phyloP scores from a whole-genome alignment of 306 rosid species.

The Pterocarpus santalinus region DNA sequence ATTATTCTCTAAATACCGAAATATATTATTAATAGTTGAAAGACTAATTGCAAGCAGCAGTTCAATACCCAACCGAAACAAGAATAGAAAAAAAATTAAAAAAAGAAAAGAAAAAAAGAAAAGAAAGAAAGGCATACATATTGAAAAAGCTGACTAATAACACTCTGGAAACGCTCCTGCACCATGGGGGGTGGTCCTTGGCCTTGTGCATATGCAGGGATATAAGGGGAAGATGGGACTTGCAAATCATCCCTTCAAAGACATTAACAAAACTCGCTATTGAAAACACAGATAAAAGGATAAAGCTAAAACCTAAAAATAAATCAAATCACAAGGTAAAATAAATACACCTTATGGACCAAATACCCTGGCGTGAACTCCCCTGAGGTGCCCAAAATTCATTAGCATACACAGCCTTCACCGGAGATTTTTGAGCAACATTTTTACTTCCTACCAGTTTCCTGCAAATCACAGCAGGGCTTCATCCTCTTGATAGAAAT shows the following conservation, averaged over 20 bases:
- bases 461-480: constrained; percentile 57
- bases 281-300: background rate
- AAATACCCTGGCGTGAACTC: constrained; percentile 65
- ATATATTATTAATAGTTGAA: constrained; percentile 30
- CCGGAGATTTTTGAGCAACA: constrained; percentile 44
- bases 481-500: background rate
- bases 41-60: constrained; percentile 19
- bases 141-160: constrained; percentile 97
- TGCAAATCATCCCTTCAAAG: constrained; percentile 79
- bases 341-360: constrained; percentile 73
- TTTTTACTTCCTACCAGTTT: constrained; percentile 57
- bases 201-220: constrained; percentile 83
- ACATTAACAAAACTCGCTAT: constrained; percentile 27
- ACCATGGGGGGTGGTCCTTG: constrained; percentile 99
- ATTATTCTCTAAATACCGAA: constrained; percentile 69
- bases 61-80: constrained; percentile 24
- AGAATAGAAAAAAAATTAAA: constrained; percentile 37
- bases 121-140: constrained; percentile 62
- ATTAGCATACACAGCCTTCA: constrained; percentile 62
- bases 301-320: background rate
- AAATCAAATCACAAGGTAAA: background rate
- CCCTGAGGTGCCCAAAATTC: constrained; percentile 62
- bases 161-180: constrained; percentile 94
- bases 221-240: constrained; percentile 82
- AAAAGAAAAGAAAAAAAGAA: constrained; percentile 49